Percentiles rank a stretch among this genome's conserved stretches.
These are phyloP conservation scores for Nemania bipapillata DNA, from an alignment of 2,329 filamentous ascomycete genomes.

Conservation along the genomic window DNA sequence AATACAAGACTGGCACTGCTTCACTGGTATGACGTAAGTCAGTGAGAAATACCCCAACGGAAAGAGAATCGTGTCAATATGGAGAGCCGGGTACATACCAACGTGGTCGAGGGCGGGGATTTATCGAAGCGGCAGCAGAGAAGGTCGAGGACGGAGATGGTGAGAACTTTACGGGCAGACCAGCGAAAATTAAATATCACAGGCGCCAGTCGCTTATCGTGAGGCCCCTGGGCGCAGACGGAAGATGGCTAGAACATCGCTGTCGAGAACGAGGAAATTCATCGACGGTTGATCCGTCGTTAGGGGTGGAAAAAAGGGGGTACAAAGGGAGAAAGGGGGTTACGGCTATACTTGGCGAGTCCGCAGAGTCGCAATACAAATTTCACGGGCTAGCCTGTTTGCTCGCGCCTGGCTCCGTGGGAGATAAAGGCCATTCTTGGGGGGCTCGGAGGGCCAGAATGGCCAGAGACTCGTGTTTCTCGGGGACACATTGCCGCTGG, in stretches of 20 bases:
- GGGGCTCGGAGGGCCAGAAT: slow-evolving; percentile 41
- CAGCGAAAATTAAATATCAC: slow-evolving; percentile 34
- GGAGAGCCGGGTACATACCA: neutral
- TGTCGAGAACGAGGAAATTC: slow-evolving; percentile 32
- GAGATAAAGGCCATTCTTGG: slow-evolving; percentile 41
- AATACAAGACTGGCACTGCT: neutral
- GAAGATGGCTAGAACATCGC: slow-evolving; percentile 24
- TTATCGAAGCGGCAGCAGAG: slow-evolving; percentile 4
- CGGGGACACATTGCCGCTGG: slow-evolving; percentile 38
- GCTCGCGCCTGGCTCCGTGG: slow-evolving; percentile 19
- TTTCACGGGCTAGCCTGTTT: slow-evolving; percentile 24
- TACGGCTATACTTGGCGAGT: slow-evolving; percentile 38
- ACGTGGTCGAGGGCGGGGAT: neutral
- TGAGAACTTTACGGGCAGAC: slow-evolving; percentile 5
- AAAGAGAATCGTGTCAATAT: neutral
- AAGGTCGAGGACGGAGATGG: slow-evolving; percentile 11
- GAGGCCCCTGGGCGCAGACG: slow-evolving; percentile 17
- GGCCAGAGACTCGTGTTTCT: neutral
- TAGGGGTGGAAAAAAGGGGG: neutral
- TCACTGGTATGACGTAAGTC: slow-evolving; percentile 18
- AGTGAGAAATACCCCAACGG: neutral
- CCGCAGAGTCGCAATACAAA: slow-evolving; percentile 29
- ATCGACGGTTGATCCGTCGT: slow-evolving; percentile 31
- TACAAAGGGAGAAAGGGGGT: neutral
- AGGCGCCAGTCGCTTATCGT: slow-evolving; percentile 23